phyloP scores from a whole-genome alignment of 305 asterid genomes.

The Striga hermonthica region DNA sequence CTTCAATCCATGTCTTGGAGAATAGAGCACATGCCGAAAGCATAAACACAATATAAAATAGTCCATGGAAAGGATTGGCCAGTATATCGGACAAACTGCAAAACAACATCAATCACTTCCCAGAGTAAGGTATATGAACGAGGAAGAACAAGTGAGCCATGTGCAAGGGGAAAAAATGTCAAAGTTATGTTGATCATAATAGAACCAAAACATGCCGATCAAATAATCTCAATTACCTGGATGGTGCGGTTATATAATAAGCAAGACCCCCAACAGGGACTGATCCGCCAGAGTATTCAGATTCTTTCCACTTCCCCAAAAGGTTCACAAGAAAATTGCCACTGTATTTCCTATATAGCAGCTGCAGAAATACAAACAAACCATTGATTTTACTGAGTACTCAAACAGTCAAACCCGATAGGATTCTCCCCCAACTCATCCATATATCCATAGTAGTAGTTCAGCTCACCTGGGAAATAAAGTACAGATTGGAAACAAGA shows the following conservation, averaged over 20 bases:
- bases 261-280: slow-evolving; percentile 69
- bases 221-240: slow-evolving; percentile 40
- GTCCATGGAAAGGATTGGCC: slow-evolving; percentile 73
- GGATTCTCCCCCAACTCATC: neutral
- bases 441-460: slow-evolving; percentile 18
- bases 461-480: slow-evolving; percentile 29
- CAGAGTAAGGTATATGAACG: no score
- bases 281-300: slow-evolving; percentile 66
- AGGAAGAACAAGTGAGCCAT: neutral
- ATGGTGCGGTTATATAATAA: slow-evolving; percentile 68
- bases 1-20: slow-evolving; percentile 82
- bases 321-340: slow-evolving; percentile 61
- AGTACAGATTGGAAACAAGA: slow-evolving; percentile 33
- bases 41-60: slow-evolving; percentile 66
- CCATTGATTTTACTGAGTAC: slow-evolving; percentile 3
- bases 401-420: neutral
- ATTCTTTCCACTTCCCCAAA: slow-evolving; percentile 68
- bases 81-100: slow-evolving; percentile 65
- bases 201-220: neutral
- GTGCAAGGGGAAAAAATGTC: no score
- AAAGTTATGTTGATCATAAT: neutral
- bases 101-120: slow-evolving; percentile 8
- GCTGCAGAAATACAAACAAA: slow-evolving; percentile 33
- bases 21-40: slow-evolving; percentile 70
- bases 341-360: slow-evolving; percentile 57